A percentile compares a stretch with the other conserved stretches of the same genome.
phyloP scores from a whole-genome alignment of 2,329 filamentous ascomycete genomes.

The Arthrobotrys sphaeroides region DNA sequence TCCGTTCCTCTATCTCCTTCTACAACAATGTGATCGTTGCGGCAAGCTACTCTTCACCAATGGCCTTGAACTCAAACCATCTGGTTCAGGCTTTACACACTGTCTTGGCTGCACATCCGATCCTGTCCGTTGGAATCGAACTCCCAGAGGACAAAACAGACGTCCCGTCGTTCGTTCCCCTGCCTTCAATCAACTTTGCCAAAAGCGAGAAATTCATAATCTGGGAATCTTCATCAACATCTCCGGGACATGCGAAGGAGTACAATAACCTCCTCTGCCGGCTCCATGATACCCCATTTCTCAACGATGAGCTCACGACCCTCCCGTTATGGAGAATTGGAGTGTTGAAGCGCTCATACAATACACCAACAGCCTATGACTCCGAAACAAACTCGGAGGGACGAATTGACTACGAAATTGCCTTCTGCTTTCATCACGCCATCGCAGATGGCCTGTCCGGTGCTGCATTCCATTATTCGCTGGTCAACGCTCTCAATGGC shows the following conservation, averaged over 20 bases:
- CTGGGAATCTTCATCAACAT: conserved; percentile 61
- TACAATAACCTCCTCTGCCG: conserved; percentile 39
- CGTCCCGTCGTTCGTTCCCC: conserved; percentile 63
- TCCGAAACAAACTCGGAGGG: conserved; percentile 40
- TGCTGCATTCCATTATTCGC: conserved; percentile 64
- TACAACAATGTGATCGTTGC: conserved; percentile 54
- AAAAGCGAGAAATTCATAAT: conserved; percentile 59
- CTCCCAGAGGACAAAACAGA: conserved; percentile 62
- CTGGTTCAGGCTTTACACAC: conserved; percentile 50
- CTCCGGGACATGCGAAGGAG: conserved; percentile 59
- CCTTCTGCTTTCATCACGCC: conserved; percentile 65
- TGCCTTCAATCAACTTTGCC: conserved; percentile 63
- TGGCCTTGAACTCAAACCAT: conserved; percentile 4
- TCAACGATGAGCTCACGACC: conserved; percentile 5
- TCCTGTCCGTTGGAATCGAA: conserved; percentile 65
- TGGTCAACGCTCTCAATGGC: conserved; percentile 63
- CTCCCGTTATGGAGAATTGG: conserved; percentile 44
- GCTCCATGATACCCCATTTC: conserved; percentile 20
- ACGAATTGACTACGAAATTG: conserved; percentile 64
- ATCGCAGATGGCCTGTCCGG: conserved; percentile 67
- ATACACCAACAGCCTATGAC: conserved; percentile 34
- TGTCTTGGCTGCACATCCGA: conserved; percentile 64
- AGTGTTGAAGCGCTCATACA: conserved; percentile 29
- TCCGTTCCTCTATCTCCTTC: conserved; percentile 44
- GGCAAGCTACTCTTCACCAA: conserved; percentile 50